These are phyloP conservation scores for Psilocybe cyanescens DNA, from an alignment of 768 basidiomycete genomes.

Conservation along the genomic window DNA sequence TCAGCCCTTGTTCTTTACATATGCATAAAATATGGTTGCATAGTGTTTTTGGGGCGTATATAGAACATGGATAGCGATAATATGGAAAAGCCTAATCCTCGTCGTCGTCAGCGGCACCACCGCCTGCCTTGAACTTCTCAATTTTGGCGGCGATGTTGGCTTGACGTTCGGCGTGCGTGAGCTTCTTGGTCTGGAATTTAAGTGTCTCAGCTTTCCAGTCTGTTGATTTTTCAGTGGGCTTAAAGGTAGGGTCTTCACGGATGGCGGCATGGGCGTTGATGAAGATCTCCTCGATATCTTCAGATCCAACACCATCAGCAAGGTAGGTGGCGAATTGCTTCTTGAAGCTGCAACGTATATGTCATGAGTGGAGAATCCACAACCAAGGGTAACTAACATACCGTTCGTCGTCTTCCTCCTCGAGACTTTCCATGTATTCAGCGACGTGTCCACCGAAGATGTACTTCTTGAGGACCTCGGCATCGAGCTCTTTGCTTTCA, in stretches of 20 bases:
- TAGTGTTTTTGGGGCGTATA: conserved; percentile 11
- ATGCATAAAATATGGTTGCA: conserved; percentile 4
- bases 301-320: conserved; percentile 92
- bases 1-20: background rate
- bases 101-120: conserved; percentile 55
- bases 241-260: conserved; percentile 91
- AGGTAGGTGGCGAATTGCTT: conserved; percentile 97
- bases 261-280: conserved; percentile 92
- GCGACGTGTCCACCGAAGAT: conserved; percentile 97
- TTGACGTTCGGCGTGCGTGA: conserved; percentile 79
- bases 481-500: conserved; percentile 90
- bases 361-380: background rate
- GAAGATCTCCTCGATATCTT: conserved; percentile 97
- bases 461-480: conserved; percentile 96
- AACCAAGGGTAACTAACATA: conserved; percentile 30
- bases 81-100: conserved; percentile 57
- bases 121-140: conserved; percentile 82
- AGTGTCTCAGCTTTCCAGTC: conserved; percentile 90
- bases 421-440: conserved; percentile 99
- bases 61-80: conserved; percentile 18
- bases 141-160: conserved; percentile 87
- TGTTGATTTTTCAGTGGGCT: conserved; percentile 84
- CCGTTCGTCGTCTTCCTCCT: conserved; percentile 99
- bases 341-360: conserved; percentile 70
- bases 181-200: conserved; percentile 70